Evolutionary conservation across 331 rosid species (phyloP), one percentile per base, ranked within the genome.

Genomic region (Malus hybrid): DNA sequence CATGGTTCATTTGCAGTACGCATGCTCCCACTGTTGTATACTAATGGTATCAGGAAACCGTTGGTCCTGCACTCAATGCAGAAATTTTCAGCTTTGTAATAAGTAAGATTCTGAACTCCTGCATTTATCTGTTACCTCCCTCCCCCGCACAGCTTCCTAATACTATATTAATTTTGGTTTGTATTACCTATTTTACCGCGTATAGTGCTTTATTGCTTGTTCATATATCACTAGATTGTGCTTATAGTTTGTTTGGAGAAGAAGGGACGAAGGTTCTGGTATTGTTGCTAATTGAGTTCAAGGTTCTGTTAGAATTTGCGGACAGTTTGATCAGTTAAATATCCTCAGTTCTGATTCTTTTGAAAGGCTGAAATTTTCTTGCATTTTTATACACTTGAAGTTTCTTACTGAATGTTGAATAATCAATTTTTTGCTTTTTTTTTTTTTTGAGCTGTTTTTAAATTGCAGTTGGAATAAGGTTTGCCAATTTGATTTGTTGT

Each of bases 1-100:
- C 70, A 90, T 94, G 97, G 99, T 94, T 84, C 99, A 94, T 87
- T 83, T 94, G 86, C 97, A 92, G 88, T 90, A 90, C 67, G 84
- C 96, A 1, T 92, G 99, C 82, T 79, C 65, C 64, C 93, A 89
- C 80, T 94, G 99, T 69, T 89, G 97, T 79, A 76, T 83, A 78
- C 87, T 94, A 54, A 92, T 94, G 97, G 97, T 90, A 67, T 90
- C 96, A 13, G 97, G 96, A 75, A 86, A 72, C 78, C 89, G 92
- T 55, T 94, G 97, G 99, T 88, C 80, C 78, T 94, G 99, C 83
- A 88, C 82, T 73, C 93, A 86, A 79, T 94, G 99, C 97, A 92
- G 85, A 88, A 90, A 85, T 76, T 94, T 94, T 83, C 97, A 89
- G 80, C 81, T 94, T 19, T 92, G 99, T 79, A 97, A 90, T 46